Evolutionary conservation across 768 basidiomycete species (phyloP).

Genomic region (Punctularia strigosozonata): DNA sequence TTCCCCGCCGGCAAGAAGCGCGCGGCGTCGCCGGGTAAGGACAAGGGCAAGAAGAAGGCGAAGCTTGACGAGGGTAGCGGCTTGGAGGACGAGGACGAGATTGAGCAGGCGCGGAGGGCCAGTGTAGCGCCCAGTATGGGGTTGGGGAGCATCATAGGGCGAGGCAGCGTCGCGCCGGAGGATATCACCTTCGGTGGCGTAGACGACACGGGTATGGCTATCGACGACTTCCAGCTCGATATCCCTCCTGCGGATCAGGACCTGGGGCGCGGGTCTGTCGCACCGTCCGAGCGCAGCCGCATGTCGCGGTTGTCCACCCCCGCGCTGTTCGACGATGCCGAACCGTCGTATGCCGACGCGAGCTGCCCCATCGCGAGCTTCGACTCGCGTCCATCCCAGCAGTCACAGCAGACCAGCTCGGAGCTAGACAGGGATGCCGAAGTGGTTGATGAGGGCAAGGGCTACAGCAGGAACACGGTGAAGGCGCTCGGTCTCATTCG

Average conservation of each 20-base stretch:
- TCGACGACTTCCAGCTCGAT: conserved; percentile 70
- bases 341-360: conserved; percentile 57
- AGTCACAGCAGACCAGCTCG: conserved; percentile 32
- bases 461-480: conserved; percentile 82
- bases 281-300: conserved; percentile 44
- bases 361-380: conserved; percentile 75
- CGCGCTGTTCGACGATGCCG: conserved; percentile 45
- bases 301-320: conserved; percentile 46
- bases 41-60: conserved; percentile 45
- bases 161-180: conserved; percentile 40
- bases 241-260: conserved; percentile 24
- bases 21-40: conserved; percentile 40
- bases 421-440: too few relatives aligned
- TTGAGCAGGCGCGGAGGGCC: conserved; percentile 65
- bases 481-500: conserved; percentile 72
- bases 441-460: conserved; percentile 45
- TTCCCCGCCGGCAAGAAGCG: conserved; percentile 42
- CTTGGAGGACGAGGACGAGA: conserved; percentile 43
- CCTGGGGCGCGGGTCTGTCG: conserved; percentile 29
- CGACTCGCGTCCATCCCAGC: conserved; percentile 43
- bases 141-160: conserved; percentile 41
- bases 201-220: conserved; percentile 36
- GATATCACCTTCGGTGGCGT: conserved; percentile 45
- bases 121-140: conserved; percentile 52
- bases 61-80: conserved; percentile 39